Base-by-base conservation (phyloP, 192 early-diverging fungal species). In the Ambispora gerdemannii region DNA sequence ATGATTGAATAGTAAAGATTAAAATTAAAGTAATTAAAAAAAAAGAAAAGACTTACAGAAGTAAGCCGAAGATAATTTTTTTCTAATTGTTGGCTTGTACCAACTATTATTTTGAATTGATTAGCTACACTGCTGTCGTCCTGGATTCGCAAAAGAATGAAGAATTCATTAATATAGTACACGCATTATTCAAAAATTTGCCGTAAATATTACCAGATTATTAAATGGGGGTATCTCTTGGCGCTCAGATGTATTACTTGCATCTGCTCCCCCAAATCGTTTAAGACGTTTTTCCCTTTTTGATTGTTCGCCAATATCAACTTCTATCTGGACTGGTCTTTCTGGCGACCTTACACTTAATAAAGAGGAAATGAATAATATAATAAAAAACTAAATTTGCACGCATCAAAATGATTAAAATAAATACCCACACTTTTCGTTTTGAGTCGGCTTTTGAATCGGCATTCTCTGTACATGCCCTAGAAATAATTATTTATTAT, bases 1-100 rank as follows among this genome's bases (percentile, higher is more conserved):
- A 24, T 22, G 31, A 65, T 27, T 25, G 33, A 33, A 35, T 60
- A 30, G 2, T 17, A 35, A 50, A 7, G 1, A 43, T 52, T 4
- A 4, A 31, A 62, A 3, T 55, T 47, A 25, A 2, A 15, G 2
- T 19, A 0, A 15, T 7, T 55, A 15, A 47, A 8, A 50, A 27
- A 38, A n/a, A 43, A 67, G 22, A 10, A 17, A 61, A 55, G 25
- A 76, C 82, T 51, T 82, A 91, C 89, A 25, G 90, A 88, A 17
- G 96, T 98, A 70, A 98, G 80, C n/a, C 96, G 84, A 53, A 97
- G 77, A 75, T 97, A 98, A 60, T 79, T 79, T 78, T 98, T 98
- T 76, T 97, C 94, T n/a, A 98, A 80, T 38, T 84, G 75, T 17
- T 82, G 80, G 63, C 89, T 87, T 1, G 95, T 95, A 35, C 96